These are phyloP conservation scores for Aspergillus intermedius DNA, from an alignment of 2,329 filamentous ascomycete genomes.

Conservation along the genomic window DNA sequence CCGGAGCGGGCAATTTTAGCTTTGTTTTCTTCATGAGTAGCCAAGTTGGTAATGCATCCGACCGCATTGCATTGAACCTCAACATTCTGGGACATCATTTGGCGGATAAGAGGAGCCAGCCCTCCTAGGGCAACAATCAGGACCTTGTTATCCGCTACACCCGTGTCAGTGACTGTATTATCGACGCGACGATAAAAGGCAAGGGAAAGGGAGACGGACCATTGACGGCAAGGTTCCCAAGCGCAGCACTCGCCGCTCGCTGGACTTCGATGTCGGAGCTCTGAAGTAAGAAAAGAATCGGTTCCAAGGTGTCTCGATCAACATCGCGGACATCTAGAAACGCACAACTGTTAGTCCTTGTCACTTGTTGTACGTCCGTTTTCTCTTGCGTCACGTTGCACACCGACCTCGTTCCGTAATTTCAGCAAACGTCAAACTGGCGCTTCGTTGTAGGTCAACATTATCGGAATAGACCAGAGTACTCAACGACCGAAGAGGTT, in stretches of 20 bases:
- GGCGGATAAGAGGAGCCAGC: slow-evolving; percentile 82
- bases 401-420: slow-evolving; percentile 81
- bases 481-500: slow-evolving; percentile 85
- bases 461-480: slow-evolving; percentile 98
- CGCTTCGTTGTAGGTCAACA: slow-evolving; percentile 93
- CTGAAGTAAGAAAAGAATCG: slow-evolving; percentile 89
- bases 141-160: slow-evolving; percentile 92
- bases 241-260: slow-evolving; percentile 86
- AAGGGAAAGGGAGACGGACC: slow-evolving; percentile 47
- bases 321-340: slow-evolving; percentile 86
- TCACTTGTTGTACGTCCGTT: not conserved
- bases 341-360: slow-evolving; percentile 8
- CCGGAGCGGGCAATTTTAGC: slow-evolving; percentile 95
- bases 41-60: slow-evolving; percentile 95
- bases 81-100: slow-evolving; percentile 97
- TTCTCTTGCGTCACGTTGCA: slow-evolving; percentile 5
- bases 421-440: slow-evolving; percentile 95
- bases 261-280: slow-evolving; percentile 97
- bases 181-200: slow-evolving; percentile 9
- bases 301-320: slow-evolving; percentile 87
- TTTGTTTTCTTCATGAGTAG: slow-evolving; percentile 98
- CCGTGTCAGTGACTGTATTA: slow-evolving; percentile 35
- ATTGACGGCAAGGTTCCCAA: slow-evolving; percentile 95
- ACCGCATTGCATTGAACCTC: slow-evolving; percentile 99
- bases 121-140: slow-evolving; percentile 89